Base-by-base conservation (phyloP, 768 basidiomycete genomes). In the Amanita exitialis region DNA sequence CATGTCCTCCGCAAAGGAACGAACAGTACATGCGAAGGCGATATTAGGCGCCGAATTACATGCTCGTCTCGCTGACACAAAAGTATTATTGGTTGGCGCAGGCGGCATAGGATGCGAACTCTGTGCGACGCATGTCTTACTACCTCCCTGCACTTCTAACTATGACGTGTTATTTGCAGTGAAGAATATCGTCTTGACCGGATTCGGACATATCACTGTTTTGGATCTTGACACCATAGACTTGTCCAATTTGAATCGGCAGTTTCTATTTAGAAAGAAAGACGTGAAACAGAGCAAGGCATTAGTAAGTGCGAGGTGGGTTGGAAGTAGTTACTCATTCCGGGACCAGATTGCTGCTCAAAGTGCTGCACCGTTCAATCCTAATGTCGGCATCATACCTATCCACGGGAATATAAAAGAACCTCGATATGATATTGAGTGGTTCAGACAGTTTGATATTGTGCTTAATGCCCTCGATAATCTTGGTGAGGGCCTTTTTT, bases 141-240 rank as follows among this genome's bases (percentile, higher is more conserved):
- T 18, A 34, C 18, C 6, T n/a, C 15, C 10, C 27, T 43, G 8
- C 18, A 8, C 34, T 39, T 32, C 35, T 49, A 23, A 21, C 3
- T 37, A 21, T 36, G 18, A 12, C 27, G 38, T 44, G 18, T n/a
- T 28, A 21, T 27, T 12, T 47, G 10, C 62, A 96, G 93, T 99
- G 59, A 99, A 99, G 72, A 97, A 97, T 62, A 75, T 97, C 41
- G 92, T 95, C 12, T 70, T 96, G 44, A 85, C 90, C 1, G 94
- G 94, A 25, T 97, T 98, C 59, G 89, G 89, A 16, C 75, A 86
- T 62, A 95, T 96, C 55, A 92, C 92, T 0, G 77, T 96, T 45
- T 75, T 99, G 53, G 95, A 99, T 68, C 76, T 99, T 56, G 95
- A 99, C 68, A 99, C 95, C 16, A 99, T 99, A 64, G 95, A 99